Percentiles rank a stretch among this genome's conserved stretches.
phyloP scores from a whole-genome alignment of 2,329 filamentous ascomycete species.

The Aureobasidium uvarum region DNA sequence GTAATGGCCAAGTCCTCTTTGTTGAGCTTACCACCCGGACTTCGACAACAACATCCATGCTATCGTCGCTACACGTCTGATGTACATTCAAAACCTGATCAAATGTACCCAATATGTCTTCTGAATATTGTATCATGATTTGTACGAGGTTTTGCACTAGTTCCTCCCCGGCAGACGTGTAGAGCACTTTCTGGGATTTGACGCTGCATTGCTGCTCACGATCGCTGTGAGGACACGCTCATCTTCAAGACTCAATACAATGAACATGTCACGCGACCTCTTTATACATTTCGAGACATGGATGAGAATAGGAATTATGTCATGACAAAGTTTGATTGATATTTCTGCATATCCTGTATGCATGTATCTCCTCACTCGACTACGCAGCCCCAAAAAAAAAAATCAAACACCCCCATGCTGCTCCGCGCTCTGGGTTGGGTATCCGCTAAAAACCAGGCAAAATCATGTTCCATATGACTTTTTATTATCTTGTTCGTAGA shows the following conservation, averaged over 20 bases:
- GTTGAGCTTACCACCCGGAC: not conserved
- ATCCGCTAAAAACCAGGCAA: conserved; percentile 23
- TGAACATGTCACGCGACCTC: not conserved
- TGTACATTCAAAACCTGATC: not conserved
- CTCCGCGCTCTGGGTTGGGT: conserved; percentile 19
- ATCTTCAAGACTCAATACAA: not conserved
- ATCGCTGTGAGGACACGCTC: too few species aligned
- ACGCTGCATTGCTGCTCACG: too few species aligned
- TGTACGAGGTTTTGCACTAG: not conserved
- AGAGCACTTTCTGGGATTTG: not conserved
- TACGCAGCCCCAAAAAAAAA: not conserved
- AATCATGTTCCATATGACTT: conserved; percentile 23
- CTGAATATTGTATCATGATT: not conserved
- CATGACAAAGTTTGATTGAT: not conserved
- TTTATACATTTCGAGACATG: not conserved
- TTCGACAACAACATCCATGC: not conserved
- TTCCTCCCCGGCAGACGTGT: not conserved
- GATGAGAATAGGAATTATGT: not conserved
- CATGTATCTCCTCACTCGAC: not conserved
- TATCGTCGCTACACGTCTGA: not conserved
- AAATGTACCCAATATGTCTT: not conserved
- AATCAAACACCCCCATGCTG: conserved; percentile 19
- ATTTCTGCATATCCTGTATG: not conserved
- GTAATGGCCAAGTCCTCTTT: not conserved
- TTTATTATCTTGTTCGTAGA: conserved; percentile 19